Conservation (phyloP, 345 rosid species). For the Gossypium herbaceum region DNA sequence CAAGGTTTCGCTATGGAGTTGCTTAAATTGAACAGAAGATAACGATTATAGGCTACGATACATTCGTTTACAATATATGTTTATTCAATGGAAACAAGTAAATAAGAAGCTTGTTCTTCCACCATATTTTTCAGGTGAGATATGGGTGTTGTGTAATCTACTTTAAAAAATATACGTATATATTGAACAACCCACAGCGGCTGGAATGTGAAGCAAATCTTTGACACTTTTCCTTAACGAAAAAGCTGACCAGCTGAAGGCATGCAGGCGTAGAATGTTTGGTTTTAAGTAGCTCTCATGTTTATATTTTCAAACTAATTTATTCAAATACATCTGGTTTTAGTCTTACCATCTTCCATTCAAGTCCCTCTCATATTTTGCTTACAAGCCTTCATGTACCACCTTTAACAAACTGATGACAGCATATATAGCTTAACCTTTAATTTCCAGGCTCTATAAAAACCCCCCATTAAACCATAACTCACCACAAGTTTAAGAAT, state of each 20-base stretch:
- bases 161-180: background rate
- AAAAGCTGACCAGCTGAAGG: background rate
- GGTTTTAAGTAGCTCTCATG: constrained; percentile 21
- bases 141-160: background rate
- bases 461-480: background rate
- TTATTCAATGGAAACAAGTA: background rate
- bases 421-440: background rate
- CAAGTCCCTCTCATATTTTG: constrained; percentile 14
- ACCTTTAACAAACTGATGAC: constrained; percentile 5
- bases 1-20: background rate
- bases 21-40: too few relatives aligned
- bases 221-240: background rate
- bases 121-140: background rate
- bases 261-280: background rate
- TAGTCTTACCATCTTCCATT: background rate
- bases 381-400: constrained; percentile 19
- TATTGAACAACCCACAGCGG: background rate
- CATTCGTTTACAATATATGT: background rate
- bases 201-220: background rate
- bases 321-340: background rate
- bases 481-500: background rate
- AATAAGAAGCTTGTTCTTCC: background rate
- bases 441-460: background rate
- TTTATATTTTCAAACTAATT: background rate
- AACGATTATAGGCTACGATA: background rate